A percentile compares a stretch with the other conserved stretches of the same genome.
These are phyloP conservation scores for Aspergillus quadricinctus DNA, from an alignment of 2,329 filamentous ascomycete species.

Conservation along the genomic window DNA sequence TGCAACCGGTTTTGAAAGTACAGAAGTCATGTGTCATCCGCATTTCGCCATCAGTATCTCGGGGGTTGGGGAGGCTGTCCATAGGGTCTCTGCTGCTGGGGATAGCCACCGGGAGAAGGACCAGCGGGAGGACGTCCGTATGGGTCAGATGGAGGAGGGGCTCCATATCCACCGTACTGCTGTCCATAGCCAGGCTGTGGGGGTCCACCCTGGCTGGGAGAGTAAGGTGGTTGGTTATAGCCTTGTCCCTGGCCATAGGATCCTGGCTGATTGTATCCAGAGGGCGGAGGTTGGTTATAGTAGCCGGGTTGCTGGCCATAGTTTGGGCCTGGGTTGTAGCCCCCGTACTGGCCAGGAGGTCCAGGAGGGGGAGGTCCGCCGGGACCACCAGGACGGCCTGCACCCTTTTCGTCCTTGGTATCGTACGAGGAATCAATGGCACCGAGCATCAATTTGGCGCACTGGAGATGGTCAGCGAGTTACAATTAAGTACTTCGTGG, in stretches of 20 bases:
- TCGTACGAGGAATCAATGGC: conserved; percentile 64
- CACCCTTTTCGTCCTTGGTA: conserved; percentile 58
- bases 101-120: conserved; percentile 11
- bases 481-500: background rate
- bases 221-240: conserved; percentile 7
- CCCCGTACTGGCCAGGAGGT: conserved; percentile 37
- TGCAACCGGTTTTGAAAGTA: background rate
- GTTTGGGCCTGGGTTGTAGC: conserved; percentile 12
- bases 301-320: conserved; percentile 20
- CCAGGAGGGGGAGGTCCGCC: conserved; percentile 13
- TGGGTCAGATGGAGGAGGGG: conserved; percentile 9
- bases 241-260: conserved; percentile 9
- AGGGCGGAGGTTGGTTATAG: conserved; percentile 18
- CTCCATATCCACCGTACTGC: conserved; percentile 22
- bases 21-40: background rate
- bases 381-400: conserved; percentile 28
- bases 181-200: conserved; percentile 19
- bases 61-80: conserved; percentile 20
- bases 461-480: conserved; percentile 28
- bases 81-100: conserved; percentile 16
- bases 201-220: conserved; percentile 7
- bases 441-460: conserved; percentile 64
- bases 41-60: conserved; percentile 19
- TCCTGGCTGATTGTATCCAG: conserved; percentile 19
- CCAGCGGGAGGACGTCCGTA: conserved; percentile 9